Evolutionary conservation across 306 rosid genomes (phyloP), one percentile per base, ranked within the genome.

Genomic region (Inga oerstediana): DNA sequence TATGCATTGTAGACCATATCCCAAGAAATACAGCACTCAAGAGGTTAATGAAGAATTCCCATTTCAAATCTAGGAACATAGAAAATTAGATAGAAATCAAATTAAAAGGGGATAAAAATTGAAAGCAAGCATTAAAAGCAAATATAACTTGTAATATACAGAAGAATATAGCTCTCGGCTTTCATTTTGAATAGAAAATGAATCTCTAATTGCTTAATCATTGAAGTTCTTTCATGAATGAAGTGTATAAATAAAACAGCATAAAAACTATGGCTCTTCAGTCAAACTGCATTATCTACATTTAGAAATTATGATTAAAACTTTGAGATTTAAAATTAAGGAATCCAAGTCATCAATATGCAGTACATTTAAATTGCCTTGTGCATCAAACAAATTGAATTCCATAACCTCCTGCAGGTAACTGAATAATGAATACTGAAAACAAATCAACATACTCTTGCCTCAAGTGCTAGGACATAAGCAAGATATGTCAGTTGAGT

Each of bases 371-470:
- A 79, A 15, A 79, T 73, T 78, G 41, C 54, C 45, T 5, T 24
- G 37, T 27, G 65, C 61, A 64, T 72, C 75, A 49, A 41, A 49
- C 69, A 83, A 58, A 80, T 58, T 46, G 69, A 8, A 74, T 75
- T 75, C 27, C 44, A 81, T 13, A 12, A 30, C 30, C 32, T 11
- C 35, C 39, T 22, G 19, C 20, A 58, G 34, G 67, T 30, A 49
- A 76, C 52, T 12, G 70, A 24, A 41, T 30, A 27, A 84, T 32
- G 24, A 20, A 54, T 34, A 12, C 49, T 49, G 64, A 51, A 75
- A 75, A 34, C 41, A 52, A 68, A 43, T 74, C 37, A 13, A 77
- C 20, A 72, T 12, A 52, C 62, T 45, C 46, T 65, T 66, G 49
- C 17, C 32, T 52, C 65, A 10, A 77, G 51, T 11, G 58, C 41